Evolutionary conservation across 2,329 filamentous ascomycete species (phyloP).

Genomic region (Myriangium duriaei): DNA sequence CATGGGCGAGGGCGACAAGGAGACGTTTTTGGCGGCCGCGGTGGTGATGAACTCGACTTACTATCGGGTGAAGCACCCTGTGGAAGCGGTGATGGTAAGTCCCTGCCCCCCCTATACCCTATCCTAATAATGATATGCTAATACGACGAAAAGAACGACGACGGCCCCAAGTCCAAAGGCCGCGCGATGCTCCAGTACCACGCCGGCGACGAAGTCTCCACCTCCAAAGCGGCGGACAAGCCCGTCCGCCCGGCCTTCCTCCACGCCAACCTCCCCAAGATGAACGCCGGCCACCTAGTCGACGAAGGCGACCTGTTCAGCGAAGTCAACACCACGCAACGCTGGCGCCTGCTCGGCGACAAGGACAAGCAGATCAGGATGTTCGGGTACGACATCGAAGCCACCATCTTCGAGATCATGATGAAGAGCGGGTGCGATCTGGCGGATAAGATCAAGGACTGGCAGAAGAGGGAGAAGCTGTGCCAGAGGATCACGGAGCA

Average conservation of each 20-base stretch:
- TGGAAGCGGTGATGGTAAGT: slow-evolving; percentile 12
- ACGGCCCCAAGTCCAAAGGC: slow-evolving; percentile 9
- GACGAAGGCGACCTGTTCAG: slow-evolving; percentile 16
- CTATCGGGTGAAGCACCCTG: slow-evolving; percentile 26
- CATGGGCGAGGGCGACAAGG: slow-evolving; percentile 39
- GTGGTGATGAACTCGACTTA: slow-evolving; percentile 27
- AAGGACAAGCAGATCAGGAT: slow-evolving; percentile 13
- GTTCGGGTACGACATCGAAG: slow-evolving; percentile 19
- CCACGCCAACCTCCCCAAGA: slow-evolving; percentile 20
- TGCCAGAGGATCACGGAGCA: slow-evolving; percentile 13
- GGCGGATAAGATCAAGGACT: slow-evolving; percentile 13
- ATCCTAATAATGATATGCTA: no score
- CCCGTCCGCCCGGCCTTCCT: slow-evolving; percentile 15
- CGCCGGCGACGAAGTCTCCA: slow-evolving; percentile 9
- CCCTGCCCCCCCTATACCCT: no score
- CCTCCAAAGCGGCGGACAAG: neutral
- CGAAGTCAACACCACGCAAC: slow-evolving; percentile 11
- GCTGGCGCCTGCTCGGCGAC: slow-evolving; percentile 15
- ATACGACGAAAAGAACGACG: no score
- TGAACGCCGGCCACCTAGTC: slow-evolving; percentile 20
- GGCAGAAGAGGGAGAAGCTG: slow-evolving; percentile 10
- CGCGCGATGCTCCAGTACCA: slow-evolving; percentile 15
- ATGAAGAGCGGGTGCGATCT: slow-evolving; percentile 15
- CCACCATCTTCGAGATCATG: slow-evolving; percentile 16
- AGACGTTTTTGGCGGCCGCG: slow-evolving; percentile 37